Conservation (phyloP, 2,329 filamentous ascomycete species). For the Furcasterigmium furcatum region DNA sequence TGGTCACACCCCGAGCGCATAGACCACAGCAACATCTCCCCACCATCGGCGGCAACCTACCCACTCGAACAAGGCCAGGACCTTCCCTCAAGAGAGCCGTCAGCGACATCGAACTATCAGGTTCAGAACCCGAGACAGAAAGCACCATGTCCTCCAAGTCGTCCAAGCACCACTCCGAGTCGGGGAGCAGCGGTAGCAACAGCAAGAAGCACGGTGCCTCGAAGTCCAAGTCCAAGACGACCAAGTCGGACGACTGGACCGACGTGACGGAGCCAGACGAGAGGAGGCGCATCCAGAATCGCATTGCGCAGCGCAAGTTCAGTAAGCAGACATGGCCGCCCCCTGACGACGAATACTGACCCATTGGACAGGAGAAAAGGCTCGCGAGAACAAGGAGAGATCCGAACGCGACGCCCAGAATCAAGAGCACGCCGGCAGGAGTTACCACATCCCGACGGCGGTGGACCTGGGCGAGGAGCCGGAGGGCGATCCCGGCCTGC, state of each 20-base stretch:
- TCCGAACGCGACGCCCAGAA: constrained; percentile 62
- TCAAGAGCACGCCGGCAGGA: constrained; percentile 58
- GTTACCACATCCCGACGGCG: constrained; percentile 59
- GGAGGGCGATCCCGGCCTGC: constrained; percentile 60
- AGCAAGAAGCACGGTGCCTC: constrained; percentile 19
- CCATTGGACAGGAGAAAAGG: constrained; percentile 60
- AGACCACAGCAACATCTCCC: neutral
- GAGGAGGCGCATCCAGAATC: constrained; percentile 72
- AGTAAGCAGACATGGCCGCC: constrained; percentile 45
- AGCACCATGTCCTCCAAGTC: constrained; percentile 25
- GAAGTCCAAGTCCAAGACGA: constrained; percentile 34
- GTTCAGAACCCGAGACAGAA: constrained; percentile 23
- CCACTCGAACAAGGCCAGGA: constrained; percentile 5
- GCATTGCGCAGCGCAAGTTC: constrained; percentile 73
- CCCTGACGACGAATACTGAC: neutral
- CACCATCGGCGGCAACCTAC: neutral
- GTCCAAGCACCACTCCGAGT: constrained; percentile 14
- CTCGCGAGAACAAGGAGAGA: constrained; percentile 64
- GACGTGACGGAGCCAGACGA: constrained; percentile 68
- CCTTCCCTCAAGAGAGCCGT: constrained; percentile 11
- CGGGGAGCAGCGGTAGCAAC: constrained; percentile 14
- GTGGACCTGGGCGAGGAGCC: constrained; percentile 48
- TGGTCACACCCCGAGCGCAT: neutral
- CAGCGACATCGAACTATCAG: constrained; percentile 16
- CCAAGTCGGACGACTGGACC: constrained; percentile 62